Percentiles rank a stretch among this genome's conserved stretches.
phyloP scores from a whole-genome alignment of 257 asterid species.

The Leptodermis oblonga region DNA sequence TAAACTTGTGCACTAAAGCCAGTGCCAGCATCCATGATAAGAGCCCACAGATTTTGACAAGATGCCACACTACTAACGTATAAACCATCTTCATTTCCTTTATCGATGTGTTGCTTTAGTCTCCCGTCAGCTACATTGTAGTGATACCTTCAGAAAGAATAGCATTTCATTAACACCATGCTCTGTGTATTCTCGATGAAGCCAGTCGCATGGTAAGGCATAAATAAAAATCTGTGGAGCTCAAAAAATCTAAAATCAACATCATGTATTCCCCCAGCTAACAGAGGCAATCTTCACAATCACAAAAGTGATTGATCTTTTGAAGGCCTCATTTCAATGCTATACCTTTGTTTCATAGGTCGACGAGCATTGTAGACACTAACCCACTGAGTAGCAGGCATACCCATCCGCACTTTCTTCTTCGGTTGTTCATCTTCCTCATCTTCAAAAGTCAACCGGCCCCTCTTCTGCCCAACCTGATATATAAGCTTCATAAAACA shows the following conservation, averaged over 20 bases:
- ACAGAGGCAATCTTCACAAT: not conserved
- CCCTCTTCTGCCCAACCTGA: conserved; percentile 80
- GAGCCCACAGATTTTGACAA: conserved; percentile 68
- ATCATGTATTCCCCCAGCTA: not conserved
- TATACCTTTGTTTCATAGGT: conserved; percentile 88
- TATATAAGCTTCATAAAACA: conserved; percentile 45
- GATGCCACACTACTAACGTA: conserved; percentile 64
- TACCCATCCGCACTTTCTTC: conserved; percentile 73
- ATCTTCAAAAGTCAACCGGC: conserved; percentile 53
- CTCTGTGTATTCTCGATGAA: not conserved
- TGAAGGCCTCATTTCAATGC: not conserved
- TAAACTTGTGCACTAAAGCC: conserved; percentile 63
- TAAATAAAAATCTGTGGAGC: not conserved
- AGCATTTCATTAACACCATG: conserved; percentile 14
- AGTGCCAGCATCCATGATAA: conserved; percentile 90
- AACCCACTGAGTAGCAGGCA: conserved; percentile 84
- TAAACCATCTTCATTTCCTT: conserved; percentile 73
- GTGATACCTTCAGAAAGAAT: conserved; percentile 69
- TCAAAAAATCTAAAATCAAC: not conserved
- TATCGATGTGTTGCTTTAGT: conserved; percentile 68
- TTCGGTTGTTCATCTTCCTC: conserved; percentile 78
- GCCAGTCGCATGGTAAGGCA: not conserved
- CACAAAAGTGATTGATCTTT: not conserved
- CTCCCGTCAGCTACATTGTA: conserved; percentile 69
- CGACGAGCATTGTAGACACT: conserved; percentile 73